Evolutionary conservation across 2,329 filamentous ascomycete genomes (phyloP).

Genomic region (Monilinia fructicola): DNA sequence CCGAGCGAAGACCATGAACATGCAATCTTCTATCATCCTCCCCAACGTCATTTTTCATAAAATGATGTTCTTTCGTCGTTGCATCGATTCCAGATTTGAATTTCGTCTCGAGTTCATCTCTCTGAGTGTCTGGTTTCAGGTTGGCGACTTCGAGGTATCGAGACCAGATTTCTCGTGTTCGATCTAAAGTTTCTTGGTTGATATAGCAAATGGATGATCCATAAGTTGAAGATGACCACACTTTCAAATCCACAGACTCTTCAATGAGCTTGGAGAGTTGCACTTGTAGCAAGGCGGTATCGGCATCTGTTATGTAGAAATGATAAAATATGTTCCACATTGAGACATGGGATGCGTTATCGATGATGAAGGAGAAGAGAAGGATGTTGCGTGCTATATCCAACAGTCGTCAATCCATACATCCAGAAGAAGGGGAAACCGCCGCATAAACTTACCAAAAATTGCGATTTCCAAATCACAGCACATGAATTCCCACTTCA

Average conservation of each 20-base stretch:
- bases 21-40: neutral
- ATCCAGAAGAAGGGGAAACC: neutral
- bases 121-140: neutral
- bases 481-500: slow-evolving; percentile 10
- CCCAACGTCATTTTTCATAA: too few species aligned
- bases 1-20: slow-evolving; percentile 6
- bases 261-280: slow-evolving; percentile 17
- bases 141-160: neutral
- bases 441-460: neutral
- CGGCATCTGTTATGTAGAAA: slow-evolving; percentile 13
- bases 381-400: slow-evolving; percentile 24
- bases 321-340: slow-evolving; percentile 25
- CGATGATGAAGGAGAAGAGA: slow-evolving; percentile 18
- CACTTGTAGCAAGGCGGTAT: slow-evolving; percentile 9
- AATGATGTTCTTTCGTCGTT: neutral
- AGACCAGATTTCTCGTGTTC: slow-evolving; percentile 20
- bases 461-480: slow-evolving; percentile 14
- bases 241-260: slow-evolving; percentile 1
- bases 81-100: slow-evolving; percentile 3
- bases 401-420: neutral
- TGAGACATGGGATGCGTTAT: neutral
- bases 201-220: slow-evolving; percentile 15
- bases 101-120: neutral
- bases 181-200: slow-evolving; percentile 14
- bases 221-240: slow-evolving; percentile 20